phyloP scores from a whole-genome alignment of 1,284 basidiomycete genomes.

The Sporisorium exsertum region DNA sequence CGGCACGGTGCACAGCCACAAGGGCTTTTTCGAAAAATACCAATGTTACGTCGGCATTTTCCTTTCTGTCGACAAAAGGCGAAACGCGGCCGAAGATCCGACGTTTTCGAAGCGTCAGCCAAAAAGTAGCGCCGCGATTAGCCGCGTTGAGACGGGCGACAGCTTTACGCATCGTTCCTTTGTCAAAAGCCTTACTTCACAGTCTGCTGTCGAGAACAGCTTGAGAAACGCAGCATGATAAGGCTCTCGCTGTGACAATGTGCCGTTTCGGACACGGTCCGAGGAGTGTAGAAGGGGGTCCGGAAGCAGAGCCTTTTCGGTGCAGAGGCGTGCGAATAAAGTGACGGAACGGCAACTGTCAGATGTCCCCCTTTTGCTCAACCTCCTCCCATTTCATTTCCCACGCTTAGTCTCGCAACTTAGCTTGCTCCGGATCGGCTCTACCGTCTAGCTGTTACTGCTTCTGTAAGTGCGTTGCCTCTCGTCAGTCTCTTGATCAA shows the following conservation, averaged over 20 bases:
- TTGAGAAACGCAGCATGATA: neutral
- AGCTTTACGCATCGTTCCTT: neutral
- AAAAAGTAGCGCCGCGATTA: conserved; percentile 23
- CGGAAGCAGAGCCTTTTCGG: neutral
- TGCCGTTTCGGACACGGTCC: conserved; percentile 24
- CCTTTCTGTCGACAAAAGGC: neutral
- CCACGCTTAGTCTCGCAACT: neutral
- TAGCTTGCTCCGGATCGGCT: neutral
- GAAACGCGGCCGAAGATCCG: conserved; percentile 8
- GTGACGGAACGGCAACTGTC: conserved; percentile 8
- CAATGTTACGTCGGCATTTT: neutral
- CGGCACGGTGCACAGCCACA: conserved; percentile 11
- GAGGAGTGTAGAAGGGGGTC: conserved; percentile 11
- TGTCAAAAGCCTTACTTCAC: neutral
- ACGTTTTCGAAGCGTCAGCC: neutral
- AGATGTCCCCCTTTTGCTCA: neutral
- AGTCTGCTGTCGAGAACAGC: neutral
- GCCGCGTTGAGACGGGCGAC: conserved; percentile 11
- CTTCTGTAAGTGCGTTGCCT: neutral
- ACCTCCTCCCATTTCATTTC: neutral
- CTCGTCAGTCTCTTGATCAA: neutral
- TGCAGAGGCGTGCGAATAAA: conserved; percentile 17
- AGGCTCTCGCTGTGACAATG: conserved; percentile 3
- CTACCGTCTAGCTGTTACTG: neutral
- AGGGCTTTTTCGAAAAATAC: neutral